Conservation (phyloP, 371 early-diverging fungal species). For the Umbelopsis sp. region DNA sequence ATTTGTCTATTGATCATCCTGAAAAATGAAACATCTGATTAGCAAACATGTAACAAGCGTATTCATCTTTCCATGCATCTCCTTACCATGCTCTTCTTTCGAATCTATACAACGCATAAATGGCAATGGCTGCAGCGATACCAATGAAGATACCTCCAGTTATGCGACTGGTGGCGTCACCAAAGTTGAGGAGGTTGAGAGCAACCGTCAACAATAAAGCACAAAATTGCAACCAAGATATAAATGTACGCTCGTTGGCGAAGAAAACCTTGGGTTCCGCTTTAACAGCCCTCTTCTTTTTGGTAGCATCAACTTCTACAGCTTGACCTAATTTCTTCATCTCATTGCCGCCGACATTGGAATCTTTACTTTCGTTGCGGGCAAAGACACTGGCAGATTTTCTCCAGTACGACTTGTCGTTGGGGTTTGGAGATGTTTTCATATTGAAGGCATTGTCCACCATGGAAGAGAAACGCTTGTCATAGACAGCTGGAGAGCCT, state of each 20-base stretch:
- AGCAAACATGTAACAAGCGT: slow-evolving; percentile 27
- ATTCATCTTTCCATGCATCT: background rate
- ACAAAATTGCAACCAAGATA: slow-evolving; percentile 88
- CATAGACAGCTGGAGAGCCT: background rate
- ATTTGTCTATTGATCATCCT: slow-evolving; percentile 63
- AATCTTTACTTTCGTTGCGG: background rate
- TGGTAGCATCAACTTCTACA: slow-evolving; percentile 14
- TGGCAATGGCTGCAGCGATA: slow-evolving; percentile 77
- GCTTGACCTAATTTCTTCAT: slow-evolving; percentile 18
- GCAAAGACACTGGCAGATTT: background rate
- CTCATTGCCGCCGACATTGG: background rate
- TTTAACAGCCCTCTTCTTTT: slow-evolving; percentile 59
- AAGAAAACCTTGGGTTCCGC: slow-evolving; percentile 99
- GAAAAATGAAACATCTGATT: slow-evolving; percentile 30
- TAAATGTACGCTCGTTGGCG: slow-evolving; percentile 99
- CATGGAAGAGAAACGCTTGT: slow-evolving; percentile 11
- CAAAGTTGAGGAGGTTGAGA: slow-evolving; percentile 88
- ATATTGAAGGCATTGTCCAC: slow-evolving; percentile 1
- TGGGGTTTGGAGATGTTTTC: background rate
- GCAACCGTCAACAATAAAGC: slow-evolving; percentile 79
- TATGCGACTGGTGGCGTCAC: slow-evolving; percentile 69
- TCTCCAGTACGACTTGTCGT: slow-evolving; percentile 19
- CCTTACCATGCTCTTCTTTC: slow-evolving; percentile 79
- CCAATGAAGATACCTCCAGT: slow-evolving; percentile 81
- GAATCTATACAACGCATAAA: slow-evolving; percentile 90